phyloP scores from a whole-genome alignment of 2,329 filamentous ascomycete species.

The Trichothecium roseum region DNA sequence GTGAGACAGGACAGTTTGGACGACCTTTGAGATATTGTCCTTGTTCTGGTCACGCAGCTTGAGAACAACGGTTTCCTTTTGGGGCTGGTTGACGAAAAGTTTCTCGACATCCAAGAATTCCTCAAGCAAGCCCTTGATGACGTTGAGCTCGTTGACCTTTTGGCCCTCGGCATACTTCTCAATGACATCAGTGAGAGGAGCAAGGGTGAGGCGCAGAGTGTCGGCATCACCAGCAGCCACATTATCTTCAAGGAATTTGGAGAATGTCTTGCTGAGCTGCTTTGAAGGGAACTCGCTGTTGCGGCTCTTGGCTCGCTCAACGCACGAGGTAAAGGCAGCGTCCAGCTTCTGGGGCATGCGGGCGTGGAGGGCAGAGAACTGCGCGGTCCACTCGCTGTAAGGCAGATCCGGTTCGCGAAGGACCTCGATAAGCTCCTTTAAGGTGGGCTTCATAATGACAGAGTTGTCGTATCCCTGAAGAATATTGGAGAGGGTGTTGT shows the following conservation, averaged over 20 bases:
- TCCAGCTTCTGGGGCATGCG: conserved; percentile 96
- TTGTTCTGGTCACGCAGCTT: conserved; percentile 94
- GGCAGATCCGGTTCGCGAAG: conserved; percentile 83
- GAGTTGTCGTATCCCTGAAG: conserved; percentile 94
- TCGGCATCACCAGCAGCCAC: conserved; percentile 63
- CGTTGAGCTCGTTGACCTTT: conserved; percentile 79
- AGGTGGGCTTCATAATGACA: conserved; percentile 79
- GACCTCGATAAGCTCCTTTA: conserved; percentile 84
- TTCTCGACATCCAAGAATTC: conserved; percentile 76
- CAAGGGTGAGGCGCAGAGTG: conserved; percentile 60
- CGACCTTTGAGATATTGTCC: conserved; percentile 76
- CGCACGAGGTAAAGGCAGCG: conserved; percentile 66
- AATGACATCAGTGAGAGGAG: conserved; percentile 69
- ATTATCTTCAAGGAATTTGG: conserved; percentile 83
- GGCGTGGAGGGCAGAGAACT: conserved; percentile 92
- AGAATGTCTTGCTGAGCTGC: conserved; percentile 70
- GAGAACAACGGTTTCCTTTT: conserved; percentile 90
- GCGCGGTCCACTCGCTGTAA: conserved; percentile 92
- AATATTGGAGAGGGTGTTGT: conserved; percentile 75
- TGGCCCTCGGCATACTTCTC: conserved; percentile 75
- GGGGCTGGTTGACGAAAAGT: conserved; percentile 77
- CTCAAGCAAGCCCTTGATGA: conserved; percentile 70
- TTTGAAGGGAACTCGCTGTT: conserved; percentile 87
- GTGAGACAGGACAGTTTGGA: conserved; percentile 86
- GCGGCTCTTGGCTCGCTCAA: conserved; percentile 71